These are phyloP conservation scores for Marsdenia floribunda DNA, from an alignment of 257 asterid species.

Conservation along the genomic window DNA sequence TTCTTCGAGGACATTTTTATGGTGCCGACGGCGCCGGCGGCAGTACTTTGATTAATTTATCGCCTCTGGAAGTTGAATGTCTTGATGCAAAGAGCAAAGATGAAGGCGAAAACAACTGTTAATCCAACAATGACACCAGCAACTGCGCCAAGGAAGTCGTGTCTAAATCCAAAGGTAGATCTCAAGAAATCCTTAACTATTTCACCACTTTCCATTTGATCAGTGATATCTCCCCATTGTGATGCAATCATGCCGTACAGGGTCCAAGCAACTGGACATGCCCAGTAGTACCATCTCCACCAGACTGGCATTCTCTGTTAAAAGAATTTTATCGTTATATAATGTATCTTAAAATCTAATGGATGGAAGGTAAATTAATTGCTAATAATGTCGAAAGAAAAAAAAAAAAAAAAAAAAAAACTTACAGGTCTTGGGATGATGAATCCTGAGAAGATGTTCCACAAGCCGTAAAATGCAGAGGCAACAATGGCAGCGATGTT, in stretches of 20 bases:
- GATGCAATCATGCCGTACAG: conserved; percentile 35
- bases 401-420: neutral
- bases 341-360: too few relatives aligned
- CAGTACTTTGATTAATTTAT: neutral
- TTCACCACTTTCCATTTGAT: conserved; percentile 21
- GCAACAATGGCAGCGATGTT: conserved; percentile 65
- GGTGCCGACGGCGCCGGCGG: too few relatives aligned
- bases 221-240: conserved; percentile 34
- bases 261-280: conserved; percentile 37
- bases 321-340: too few relatives aligned
- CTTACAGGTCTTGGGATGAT: conserved; percentile 23
- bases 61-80: conserved; percentile 40
- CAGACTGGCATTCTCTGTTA: conserved; percentile 41
- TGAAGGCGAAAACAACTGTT: conserved; percentile 25
- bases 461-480: conserved; percentile 75
- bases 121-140: conserved; percentile 27
- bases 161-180: conserved; percentile 28
- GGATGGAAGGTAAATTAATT: too few relatives aligned
- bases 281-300: conserved; percentile 46
- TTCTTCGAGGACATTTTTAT: too few relatives aligned
- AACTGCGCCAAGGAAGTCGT: conserved; percentile 33
- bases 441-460: conserved; percentile 68
- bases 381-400: too few relatives aligned
- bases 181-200: conserved; percentile 30
- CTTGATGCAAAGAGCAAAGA: conserved; percentile 41